Base-by-base conservation (phyloP, 306 rosid species). In the Glycine soja region DNA sequence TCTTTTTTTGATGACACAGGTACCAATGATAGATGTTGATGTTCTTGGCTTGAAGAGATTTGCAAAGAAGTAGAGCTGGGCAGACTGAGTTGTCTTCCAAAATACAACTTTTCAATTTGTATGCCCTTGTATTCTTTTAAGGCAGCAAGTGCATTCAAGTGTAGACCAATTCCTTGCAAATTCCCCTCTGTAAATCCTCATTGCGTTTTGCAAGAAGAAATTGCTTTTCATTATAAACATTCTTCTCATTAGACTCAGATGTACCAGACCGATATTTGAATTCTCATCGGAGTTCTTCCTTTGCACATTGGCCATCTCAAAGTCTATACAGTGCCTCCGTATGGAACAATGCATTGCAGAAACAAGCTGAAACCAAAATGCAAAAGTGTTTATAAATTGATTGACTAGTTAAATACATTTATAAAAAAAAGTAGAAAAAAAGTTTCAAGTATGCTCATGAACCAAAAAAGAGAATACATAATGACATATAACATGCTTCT, bases 301-400 rank as follows among this genome's bases (percentile, higher is more conserved):
- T 18, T 81, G 87, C 74, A 85, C 86, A 70, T 84, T 90, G 3
- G 83, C 91, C 89, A 80, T 83, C 88, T 91, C 98, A 85, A 93
- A 95, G 81, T 95, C 95, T 42, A 93, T 90, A 81, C 94, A 93
- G 72, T 94, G 96, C 87, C 97, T 90, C 84, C 92, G 81, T 72
- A 83, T 81, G n/a, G 93, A 89, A 54, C 91, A 91, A 78, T 88
- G 89, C 56, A 86, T 78, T 67, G 78, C 85, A 82, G 86, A 82
- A 84, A 77, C 88, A 58, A 90, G 82, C 98, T 93, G 76, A 48
- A 86, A 75, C 85, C 45, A 74, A 67, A 61, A 77, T 14, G 45
- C 34, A 80, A 40, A n/a, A 67, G 53, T 42, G 51, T 63, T 47
- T 79, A 57, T 16, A 79, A 50, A 24, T 59, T 70, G 47, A 57